These are phyloP conservation scores for Hyphodiscus sp. DNA, from an alignment of 2,329 filamentous ascomycete species.

Conservation along the genomic window DNA sequence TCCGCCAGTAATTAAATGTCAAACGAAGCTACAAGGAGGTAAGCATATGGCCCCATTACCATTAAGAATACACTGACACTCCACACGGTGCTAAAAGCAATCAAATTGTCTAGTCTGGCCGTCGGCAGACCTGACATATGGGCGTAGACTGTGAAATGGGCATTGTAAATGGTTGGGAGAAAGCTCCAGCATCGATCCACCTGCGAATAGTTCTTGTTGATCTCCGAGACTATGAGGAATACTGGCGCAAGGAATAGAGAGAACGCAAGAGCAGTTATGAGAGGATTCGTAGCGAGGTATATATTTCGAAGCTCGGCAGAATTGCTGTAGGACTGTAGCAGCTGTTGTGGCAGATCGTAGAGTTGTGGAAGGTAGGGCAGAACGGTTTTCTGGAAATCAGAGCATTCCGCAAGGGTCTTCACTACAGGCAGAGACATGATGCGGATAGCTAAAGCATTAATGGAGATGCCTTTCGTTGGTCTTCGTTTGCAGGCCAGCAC, in stretches of 20 bases:
- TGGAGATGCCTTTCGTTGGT: not conserved
- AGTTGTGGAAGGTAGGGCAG: conserved; percentile 68
- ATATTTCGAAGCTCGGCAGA: conserved; percentile 58
- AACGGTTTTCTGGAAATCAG: conserved; percentile 68
- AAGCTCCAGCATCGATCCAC: conserved; percentile 91
- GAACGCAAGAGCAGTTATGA: conserved; percentile 67
- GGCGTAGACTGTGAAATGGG: conserved; percentile 80
- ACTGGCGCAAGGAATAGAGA: conserved; percentile 64
- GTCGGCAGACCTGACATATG: conserved; percentile 66
- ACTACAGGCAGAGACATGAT: conserved; percentile 54
- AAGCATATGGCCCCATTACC: conserved; percentile 1
- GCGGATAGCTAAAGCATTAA: not conserved
- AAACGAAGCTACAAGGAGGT: conserved; percentile 54
- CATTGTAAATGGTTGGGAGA: conserved; percentile 78
- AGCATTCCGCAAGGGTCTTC: conserved; percentile 64
- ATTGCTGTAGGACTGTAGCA: conserved; percentile 54
- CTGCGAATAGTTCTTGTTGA: conserved; percentile 95
- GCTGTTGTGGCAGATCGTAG: conserved; percentile 59
- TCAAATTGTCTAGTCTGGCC: conserved; percentile 63
- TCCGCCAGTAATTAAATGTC: conserved; percentile 96
- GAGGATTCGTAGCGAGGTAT: conserved; percentile 80
- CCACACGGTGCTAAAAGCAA: conserved; percentile 70
- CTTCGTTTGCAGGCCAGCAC: not conserved
- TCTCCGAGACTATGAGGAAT: conserved; percentile 70
- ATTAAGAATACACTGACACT: conserved; percentile 49